Base-by-base conservation (phyloP, 1,139 yeast species). In the Blastobotrys proliferans region DNA sequence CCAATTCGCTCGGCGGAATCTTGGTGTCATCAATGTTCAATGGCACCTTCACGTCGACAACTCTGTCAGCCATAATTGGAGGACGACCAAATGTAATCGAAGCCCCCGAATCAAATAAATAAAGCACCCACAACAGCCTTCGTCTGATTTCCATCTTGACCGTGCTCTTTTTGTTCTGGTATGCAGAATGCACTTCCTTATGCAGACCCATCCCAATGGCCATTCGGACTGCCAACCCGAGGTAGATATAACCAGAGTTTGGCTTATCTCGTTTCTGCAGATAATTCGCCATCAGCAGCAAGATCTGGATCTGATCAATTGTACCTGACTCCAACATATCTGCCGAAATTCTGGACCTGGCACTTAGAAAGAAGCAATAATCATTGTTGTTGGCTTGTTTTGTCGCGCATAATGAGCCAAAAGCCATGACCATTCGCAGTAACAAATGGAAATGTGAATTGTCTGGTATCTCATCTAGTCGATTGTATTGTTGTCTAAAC, bases 121-220 rank as follows among this genome's bases (percentile, higher is more conserved):
- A 34, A n/a, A 42, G 16, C 19, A 38, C 38, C 52, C 52, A 49
- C 52, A 52, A 49, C 17, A 49, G 24, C 13, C 52, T 16, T 3
- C 52, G 38, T 26, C 51, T 21, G 20, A 44, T 33, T 25, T 49
- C 52, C 18, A 35, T 26, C 13, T 36, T 19, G 6, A 49, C 43
- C 1, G 49, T 43, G 27, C 32, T 34, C 22, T 20, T 19, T 10
- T 16, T 32, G 18, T 16, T 17, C 9, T 27, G 33, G 25, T 20
- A n/a, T 10, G 20, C 16, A 10, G 16, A n/a, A 11, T 25, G 20
- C 24, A 72, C 61, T 40, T 76, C 79, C 48, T 70, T 76, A 61
- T 79, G 75, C 20, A 77, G 54, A 5, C 84, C 85, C 43, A 79
- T 61, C 2, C 81, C 78, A 50, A 77, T 67, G 0, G 84, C 83